Evolutionary conservation across 1,284 basidiomycete species (phyloP).

Genomic region (Somion occarium): DNA sequence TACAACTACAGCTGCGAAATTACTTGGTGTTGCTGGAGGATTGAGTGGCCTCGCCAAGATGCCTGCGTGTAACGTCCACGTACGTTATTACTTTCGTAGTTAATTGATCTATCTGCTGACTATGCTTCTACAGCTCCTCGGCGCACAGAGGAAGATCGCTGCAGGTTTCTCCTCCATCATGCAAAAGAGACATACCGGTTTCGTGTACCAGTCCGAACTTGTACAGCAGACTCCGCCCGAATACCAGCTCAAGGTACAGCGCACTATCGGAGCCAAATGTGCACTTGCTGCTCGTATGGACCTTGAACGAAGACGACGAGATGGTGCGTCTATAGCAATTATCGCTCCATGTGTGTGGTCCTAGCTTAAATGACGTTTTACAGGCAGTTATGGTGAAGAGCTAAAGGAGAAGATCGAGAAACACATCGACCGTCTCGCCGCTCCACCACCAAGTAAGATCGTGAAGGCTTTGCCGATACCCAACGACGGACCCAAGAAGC

Average conservation of each 20-base stretch:
- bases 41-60: conserved; percentile 89
- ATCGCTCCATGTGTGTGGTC: background rate
- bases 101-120: background rate
- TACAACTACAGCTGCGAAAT: conserved; percentile 95
- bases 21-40: conserved; percentile 96
- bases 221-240: conserved; percentile 87
- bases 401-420: conserved; percentile 86
- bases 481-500: conserved; percentile 92
- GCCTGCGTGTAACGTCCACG: conserved; percentile 94
- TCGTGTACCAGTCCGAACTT: conserved; percentile 90
- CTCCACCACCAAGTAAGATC: conserved; percentile 93
- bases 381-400: conserved; percentile 76
- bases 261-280: conserved; percentile 91
- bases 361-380: conserved; percentile 2
- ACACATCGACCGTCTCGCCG: conserved; percentile 87
- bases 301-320: conserved; percentile 69
- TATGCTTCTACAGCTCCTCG: conserved; percentile 64
- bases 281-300: conserved; percentile 93
- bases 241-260: conserved; percentile 88
- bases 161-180: conserved; percentile 80
- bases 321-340: conserved; percentile 47
- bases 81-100: conserved; percentile 34
- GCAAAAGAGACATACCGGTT: conserved; percentile 92
- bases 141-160: conserved; percentile 87
- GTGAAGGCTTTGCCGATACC: conserved; percentile 95